These are phyloP conservation scores for Talaromyces sp. DNA, from an alignment of 2,329 filamentous ascomycete genomes.

Conservation along the genomic window DNA sequence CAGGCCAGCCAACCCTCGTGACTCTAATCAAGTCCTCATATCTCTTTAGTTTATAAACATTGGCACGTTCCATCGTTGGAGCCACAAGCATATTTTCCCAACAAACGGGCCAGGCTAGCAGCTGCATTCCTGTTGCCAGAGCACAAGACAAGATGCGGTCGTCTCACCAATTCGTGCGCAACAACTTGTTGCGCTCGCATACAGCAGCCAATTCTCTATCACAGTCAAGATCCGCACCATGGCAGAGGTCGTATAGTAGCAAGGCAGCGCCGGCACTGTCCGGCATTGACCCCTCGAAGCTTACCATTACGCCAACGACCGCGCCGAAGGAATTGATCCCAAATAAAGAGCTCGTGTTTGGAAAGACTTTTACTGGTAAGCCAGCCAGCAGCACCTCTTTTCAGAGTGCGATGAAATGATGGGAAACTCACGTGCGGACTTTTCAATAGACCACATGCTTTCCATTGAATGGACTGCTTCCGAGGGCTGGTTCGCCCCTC, in stretches of 20 bases:
- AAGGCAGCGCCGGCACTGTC: conserved; percentile 43
- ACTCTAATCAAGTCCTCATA: not conserved
- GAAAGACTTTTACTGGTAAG: conserved; percentile 80
- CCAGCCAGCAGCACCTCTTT: not conserved
- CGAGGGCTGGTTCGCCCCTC: conserved; percentile 76
- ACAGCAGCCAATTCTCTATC: conserved; percentile 22
- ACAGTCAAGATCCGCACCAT: conserved; percentile 31
- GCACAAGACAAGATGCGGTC: conserved; percentile 25
- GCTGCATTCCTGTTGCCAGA: not conserved
- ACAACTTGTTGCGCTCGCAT: conserved; percentile 22
- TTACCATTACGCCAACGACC: conserved; percentile 69
- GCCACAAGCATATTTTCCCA: not conserved
- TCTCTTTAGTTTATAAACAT: not conserved
- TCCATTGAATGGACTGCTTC: conserved; percentile 85
- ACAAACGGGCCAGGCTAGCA: not conserved
- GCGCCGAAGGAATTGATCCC: conserved; percentile 70
- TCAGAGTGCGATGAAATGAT: not conserved
- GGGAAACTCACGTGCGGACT: not conserved
- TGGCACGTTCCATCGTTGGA: not conserved
- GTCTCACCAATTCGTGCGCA: conserved; percentile 32
- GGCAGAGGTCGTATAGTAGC: conserved; percentile 47
- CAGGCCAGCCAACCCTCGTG: not conserved
- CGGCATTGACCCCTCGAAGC: conserved; percentile 71
- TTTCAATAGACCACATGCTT: conserved; percentile 85
- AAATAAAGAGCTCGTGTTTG: conserved; percentile 82